Percentiles rank a stretch among this genome's conserved stretches.
Evolutionary conservation across 2,329 filamentous ascomycete species (phyloP).

Genomic region (Cordyceps cateniannulata): DNA sequence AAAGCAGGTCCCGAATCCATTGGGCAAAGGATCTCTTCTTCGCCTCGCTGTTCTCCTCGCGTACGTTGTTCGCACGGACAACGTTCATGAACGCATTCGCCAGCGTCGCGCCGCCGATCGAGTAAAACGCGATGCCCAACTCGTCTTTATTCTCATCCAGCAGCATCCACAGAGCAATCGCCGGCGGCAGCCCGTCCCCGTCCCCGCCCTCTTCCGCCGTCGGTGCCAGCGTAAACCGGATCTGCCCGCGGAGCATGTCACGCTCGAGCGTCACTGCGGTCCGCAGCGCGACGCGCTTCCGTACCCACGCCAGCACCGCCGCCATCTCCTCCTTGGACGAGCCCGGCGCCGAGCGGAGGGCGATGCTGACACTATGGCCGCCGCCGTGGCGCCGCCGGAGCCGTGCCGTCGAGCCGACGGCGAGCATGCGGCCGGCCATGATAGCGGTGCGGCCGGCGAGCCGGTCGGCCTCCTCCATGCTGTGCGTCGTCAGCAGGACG

Average conservation of each 20-base stretch:
- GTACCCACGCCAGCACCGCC: slow-evolving; percentile 49
- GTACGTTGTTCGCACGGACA: slow-evolving; percentile 50
- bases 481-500: slow-evolving; percentile 77
- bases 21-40: neutral
- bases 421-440: slow-evolving; percentile 40
- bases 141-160: slow-evolving; percentile 51
- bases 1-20: neutral
- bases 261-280: slow-evolving; percentile 44
- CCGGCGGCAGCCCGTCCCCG: slow-evolving; percentile 9
- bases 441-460: slow-evolving; percentile 60
- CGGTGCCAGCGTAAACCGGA: slow-evolving; percentile 32
- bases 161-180: slow-evolving; percentile 21
- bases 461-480: slow-evolving; percentile 86
- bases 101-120: slow-evolving; percentile 58
- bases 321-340: slow-evolving; percentile 51
- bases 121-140: slow-evolving; percentile 60
- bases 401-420: slow-evolving; percentile 52
- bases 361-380: slow-evolving; percentile 56
- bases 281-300: slow-evolving; percentile 38
- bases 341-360: slow-evolving; percentile 51
- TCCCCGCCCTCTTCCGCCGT: too few relatives aligned
- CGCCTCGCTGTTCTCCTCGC: slow-evolving; percentile 17
- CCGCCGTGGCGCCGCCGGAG: slow-evolving; percentile 55
- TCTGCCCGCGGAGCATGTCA: slow-evolving; percentile 56
- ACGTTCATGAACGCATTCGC: slow-evolving; percentile 66